Evolutionary conservation across 225 moss, liverwort and hornwort genomes (phyloP).

Genomic region (Straminergon stramineum): DNA sequence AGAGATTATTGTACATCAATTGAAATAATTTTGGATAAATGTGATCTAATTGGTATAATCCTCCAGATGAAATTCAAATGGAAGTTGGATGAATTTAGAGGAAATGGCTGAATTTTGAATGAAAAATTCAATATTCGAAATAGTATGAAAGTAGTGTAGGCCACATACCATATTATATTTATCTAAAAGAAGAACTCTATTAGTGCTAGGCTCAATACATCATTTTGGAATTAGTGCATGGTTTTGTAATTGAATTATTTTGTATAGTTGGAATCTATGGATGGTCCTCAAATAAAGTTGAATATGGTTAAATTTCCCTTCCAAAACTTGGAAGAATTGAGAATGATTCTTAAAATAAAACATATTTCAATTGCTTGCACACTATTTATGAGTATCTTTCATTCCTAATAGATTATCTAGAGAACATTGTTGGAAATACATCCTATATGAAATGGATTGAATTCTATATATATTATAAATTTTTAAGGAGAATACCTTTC

Average conservation of each 20-base stretch:
- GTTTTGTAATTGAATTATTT: background rate
- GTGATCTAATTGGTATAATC: background rate
- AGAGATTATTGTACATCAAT: accelerated
- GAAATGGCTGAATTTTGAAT: background rate
- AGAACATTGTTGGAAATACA: background rate
- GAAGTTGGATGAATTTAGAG: background rate
- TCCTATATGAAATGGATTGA: background rate
- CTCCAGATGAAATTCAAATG: background rate
- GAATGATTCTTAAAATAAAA: background rate
- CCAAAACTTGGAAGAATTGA: background rate
- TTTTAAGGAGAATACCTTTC: accelerated
- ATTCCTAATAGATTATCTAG: background rate
- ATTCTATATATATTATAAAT: background rate
- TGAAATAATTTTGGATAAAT: background rate
- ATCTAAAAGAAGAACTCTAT: background rate
- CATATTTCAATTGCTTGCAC: background rate
- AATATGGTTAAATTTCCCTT: background rate
- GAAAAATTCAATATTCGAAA: background rate
- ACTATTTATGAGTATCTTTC: background rate
- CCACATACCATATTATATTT: background rate
- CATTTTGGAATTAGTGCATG: background rate
- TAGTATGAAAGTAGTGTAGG: background rate
- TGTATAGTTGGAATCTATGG: background rate
- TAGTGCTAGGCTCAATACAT: too few species aligned
- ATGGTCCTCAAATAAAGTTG: background rate